Base-by-base conservation (phyloP, 805 yeast genomes). In the Yueomyces sp. region DNA sequence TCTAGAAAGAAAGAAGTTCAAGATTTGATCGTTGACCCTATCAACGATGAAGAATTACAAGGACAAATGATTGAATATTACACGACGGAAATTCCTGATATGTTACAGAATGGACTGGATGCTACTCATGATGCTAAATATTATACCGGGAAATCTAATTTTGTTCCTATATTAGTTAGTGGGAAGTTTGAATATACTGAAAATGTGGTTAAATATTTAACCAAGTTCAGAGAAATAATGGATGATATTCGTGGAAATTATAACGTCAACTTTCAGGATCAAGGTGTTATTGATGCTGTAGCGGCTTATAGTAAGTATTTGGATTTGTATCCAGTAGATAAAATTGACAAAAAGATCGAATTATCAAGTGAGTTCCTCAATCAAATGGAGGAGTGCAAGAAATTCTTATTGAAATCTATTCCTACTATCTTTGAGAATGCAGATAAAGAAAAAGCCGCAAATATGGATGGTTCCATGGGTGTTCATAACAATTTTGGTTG, bases 181-280 rank as follows among this genome's bases (percentile, higher is more conserved):
- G 56, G 56, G 38, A 58, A 53, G 47, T 43, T 46, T 50, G 39
- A 53, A 40, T 45, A 50, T 40, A 51, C 53, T 32, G 52, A 47
- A 3, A 39, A 45, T 2, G 39, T 54, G 27, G 29, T 45, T 40
- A 45, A 45, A 31, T 43, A 56, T 43, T 49, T 66, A 46, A 37
- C 46, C 26, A 45, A 51, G 3, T 57, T 81, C 45, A 80, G 76
- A 47, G 40, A 44, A 0, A 56, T 75, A 5, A 61, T 81, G 51
- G 51, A 57, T 1, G 66, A 67, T 39, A 61, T 81, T 56, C 57
- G 69, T 5, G 57, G 68, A 4, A 70, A 77, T 45, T 80, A 81
- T 54, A 81, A 83, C 53, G 87, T 85, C 38, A 82, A 83, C 57
- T 81, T 81, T 64, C 83, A 83, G 55, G 88, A 83, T 59, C 68